phyloP scores from a whole-genome alignment of 306 rosid genomes.

The Sindora glabra region DNA sequence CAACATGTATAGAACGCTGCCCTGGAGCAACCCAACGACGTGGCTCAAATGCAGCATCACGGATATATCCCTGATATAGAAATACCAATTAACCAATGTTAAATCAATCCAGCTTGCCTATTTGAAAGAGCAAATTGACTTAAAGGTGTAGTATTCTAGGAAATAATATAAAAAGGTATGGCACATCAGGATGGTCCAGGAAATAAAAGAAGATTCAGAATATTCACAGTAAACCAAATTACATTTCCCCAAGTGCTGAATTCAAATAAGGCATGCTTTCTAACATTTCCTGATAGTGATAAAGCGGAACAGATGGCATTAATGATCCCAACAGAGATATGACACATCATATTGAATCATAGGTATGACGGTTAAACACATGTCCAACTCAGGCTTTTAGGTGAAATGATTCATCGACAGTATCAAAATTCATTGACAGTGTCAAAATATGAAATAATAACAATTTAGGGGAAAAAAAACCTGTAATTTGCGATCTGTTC shows the following conservation, averaged over 20 bases:
- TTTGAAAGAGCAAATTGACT: not conserved
- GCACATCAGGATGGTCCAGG: not conserved
- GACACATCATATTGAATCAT: not conserved
- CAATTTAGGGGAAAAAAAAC: slow-evolving; percentile 20
- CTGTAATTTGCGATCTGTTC: slow-evolving; percentile 62
- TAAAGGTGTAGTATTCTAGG: not conserved
- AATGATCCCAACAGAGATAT: not conserved
- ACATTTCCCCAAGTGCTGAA: not conserved
- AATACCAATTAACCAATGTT: slow-evolving; percentile 6
- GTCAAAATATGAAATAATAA: not conserved
- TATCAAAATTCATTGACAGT: no score
- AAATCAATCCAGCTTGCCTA: not conserved
- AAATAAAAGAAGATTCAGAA: not conserved
- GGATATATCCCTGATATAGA: slow-evolving; percentile 58
- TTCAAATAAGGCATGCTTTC: not conserved
- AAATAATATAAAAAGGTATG: not conserved
- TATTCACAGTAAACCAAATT: not conserved
- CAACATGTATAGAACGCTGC: slow-evolving; percentile 44
- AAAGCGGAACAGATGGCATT: not conserved
- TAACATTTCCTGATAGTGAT: not conserved
- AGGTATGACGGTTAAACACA: no score
- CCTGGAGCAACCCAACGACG: slow-evolving; percentile 98
- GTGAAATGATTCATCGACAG: not conserved
- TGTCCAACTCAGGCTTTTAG: not conserved
- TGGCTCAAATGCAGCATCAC: slow-evolving; percentile 85